phyloP scores from a whole-genome alignment of 148 eudicot species.

The Nepenthes gracilis region DNA sequence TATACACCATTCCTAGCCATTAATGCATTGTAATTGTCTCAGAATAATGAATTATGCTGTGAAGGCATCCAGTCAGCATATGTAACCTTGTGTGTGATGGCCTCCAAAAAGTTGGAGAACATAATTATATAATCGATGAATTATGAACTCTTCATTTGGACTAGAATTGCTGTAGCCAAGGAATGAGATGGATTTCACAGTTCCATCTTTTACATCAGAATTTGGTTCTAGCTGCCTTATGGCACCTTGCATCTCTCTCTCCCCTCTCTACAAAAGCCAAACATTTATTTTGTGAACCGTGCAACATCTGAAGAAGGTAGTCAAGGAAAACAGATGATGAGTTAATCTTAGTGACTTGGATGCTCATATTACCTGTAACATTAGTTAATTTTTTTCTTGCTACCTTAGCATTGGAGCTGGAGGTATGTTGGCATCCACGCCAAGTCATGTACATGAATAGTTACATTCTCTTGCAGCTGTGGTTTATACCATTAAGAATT shows the following conservation, averaged over 20 bases:
- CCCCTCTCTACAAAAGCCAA: neutral
- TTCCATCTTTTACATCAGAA: no score
- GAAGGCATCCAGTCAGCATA: no score
- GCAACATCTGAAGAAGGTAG: slow-evolving; percentile 3
- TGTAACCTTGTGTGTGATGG: no score
- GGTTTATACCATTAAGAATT: slow-evolving; percentile 4
- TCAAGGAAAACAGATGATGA: slow-evolving; percentile 11
- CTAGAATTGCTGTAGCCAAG: no score
- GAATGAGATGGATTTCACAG: no score
- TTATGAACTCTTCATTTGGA: no score
- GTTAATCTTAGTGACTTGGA: neutral
- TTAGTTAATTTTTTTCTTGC: neutral
- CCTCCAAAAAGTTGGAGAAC: no score
- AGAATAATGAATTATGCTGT: no score
- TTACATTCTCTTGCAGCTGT: slow-evolving; percentile 18
- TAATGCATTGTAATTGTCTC: no score
- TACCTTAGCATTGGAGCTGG: neutral
- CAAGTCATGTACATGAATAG: slow-evolving; percentile 34
- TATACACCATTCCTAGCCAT: no score
- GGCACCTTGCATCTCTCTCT: neutral
- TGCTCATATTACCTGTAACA: slow-evolving; percentile 5
- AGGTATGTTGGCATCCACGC: neutral
- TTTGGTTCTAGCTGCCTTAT: no score
- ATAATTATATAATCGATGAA: no score
- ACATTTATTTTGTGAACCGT: neutral